Evolutionary conservation across 805 yeast species (phyloP).

Genomic region (Myxozyma neglecta): DNA sequence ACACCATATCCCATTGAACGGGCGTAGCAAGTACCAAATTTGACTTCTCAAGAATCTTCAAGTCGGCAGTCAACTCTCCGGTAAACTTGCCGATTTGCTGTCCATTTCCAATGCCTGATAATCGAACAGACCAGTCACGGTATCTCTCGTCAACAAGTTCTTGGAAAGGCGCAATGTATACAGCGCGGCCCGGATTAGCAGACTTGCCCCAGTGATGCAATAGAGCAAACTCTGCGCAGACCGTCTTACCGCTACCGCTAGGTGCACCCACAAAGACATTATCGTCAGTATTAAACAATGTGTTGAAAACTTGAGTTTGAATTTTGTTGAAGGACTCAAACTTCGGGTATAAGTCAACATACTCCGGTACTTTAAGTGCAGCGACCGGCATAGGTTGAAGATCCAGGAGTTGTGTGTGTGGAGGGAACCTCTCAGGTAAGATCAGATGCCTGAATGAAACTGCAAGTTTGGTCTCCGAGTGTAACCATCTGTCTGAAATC

Average conservation of each 20-base stretch:
- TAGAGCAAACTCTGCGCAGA: conserved; percentile 69
- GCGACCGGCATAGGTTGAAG: conserved; percentile 51
- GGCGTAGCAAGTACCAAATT: conserved; percentile 81
- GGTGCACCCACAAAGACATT: conserved; percentile 68
- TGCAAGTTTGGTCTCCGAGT: conserved; percentile 64
- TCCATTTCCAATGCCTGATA: conserved; percentile 54
- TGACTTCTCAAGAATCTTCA: conserved; percentile 54
- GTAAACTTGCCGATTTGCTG: conserved; percentile 58
- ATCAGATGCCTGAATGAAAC: conserved; percentile 53
- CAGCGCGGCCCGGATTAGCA: conserved; percentile 60
- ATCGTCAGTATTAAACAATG: conserved; percentile 58
- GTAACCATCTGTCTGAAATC: conserved; percentile 83
- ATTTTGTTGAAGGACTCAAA: conserved; percentile 63
- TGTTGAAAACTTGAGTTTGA: conserved; percentile 69
- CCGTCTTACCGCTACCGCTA: conserved; percentile 75
- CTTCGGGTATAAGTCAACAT: conserved; percentile 46
- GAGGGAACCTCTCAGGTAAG: conserved; percentile 64
- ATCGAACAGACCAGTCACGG: conserved; percentile 56
- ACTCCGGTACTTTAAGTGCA: conserved; percentile 52
- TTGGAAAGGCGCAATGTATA: conserved; percentile 69
- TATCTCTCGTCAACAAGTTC: conserved; percentile 51
- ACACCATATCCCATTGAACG: conserved; percentile 65
- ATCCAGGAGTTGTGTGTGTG: conserved; percentile 59
- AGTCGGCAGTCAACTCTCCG: conserved; percentile 57
- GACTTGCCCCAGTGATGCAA: conserved; percentile 66